Evolutionary conservation across 129 eudicot genomes (phyloP).

Genomic region (Pittosporum tobira): DNA sequence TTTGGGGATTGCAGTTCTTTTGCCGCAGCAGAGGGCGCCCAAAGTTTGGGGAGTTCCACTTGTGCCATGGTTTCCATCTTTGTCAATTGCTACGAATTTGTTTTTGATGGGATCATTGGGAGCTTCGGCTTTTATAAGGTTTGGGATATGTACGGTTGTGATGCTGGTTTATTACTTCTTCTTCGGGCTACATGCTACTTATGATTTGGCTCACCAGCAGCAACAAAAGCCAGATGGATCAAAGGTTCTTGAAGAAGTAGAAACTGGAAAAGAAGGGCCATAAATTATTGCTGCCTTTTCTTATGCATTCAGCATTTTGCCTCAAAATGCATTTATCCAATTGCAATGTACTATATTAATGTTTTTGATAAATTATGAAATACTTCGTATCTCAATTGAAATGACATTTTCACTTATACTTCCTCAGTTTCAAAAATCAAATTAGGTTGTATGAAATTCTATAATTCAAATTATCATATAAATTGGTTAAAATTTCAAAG

Average conservation of each 20-base stretch:
- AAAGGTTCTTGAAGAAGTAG: constrained; percentile 1
- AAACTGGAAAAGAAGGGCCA: background rate
- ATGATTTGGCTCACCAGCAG: constrained; percentile 57
- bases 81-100: constrained; percentile 59
- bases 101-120: constrained; percentile 67
- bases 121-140: constrained; percentile 45
- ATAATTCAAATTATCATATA: too few species aligned
- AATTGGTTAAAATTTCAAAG: too few species aligned
- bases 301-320: too few species aligned
- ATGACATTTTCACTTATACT: too few species aligned
- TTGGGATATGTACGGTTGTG: constrained; percentile 42
- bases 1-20: constrained; percentile 29
- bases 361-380: too few species aligned
- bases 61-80: constrained; percentile 86
- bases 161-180: constrained; percentile 58
- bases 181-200: constrained; percentile 80
- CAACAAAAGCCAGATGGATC: background rate
- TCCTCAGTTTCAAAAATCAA: too few species aligned
- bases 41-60: constrained; percentile 80
- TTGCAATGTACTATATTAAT: too few species aligned
- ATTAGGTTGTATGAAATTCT: too few species aligned
- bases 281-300: too few species aligned
- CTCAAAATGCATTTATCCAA: too few species aligned
- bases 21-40: constrained; percentile 49
- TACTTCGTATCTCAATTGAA: too few species aligned